Conservation (phyloP, 495 filamentous ascomycete species). For the Aspergillus ostianus region DNA sequence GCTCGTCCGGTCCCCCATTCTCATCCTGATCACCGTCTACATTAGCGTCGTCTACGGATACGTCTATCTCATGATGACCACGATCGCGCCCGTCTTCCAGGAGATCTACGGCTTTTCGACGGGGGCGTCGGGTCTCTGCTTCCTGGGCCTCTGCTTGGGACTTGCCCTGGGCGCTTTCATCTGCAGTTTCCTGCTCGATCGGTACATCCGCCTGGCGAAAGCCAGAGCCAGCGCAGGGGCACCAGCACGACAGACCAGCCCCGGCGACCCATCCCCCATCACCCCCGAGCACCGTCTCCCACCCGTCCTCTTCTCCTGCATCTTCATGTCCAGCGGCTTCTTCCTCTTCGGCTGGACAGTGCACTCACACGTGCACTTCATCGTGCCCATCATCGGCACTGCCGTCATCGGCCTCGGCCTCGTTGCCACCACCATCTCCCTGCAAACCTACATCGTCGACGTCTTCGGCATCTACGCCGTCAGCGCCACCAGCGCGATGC, state of each 20-base stretch:
- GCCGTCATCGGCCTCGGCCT: slow-evolving; percentile 24
- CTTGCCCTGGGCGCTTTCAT: slow-evolving; percentile 47
- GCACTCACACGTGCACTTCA: slow-evolving; percentile 29
- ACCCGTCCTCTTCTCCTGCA: slow-evolving; percentile 51
- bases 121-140: slow-evolving; percentile 58
- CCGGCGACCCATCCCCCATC: slow-evolving; percentile 10
- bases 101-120: slow-evolving; percentile 54
- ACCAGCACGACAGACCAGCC: neutral
- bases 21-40: slow-evolving; percentile 54
- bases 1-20: slow-evolving; percentile 47
- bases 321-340: slow-evolving; percentile 28
- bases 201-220: slow-evolving; percentile 56
- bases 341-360: slow-evolving; percentile 36
- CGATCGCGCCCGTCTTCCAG: slow-evolving; percentile 62
- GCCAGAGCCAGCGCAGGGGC: slow-evolving; percentile 48
- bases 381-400: slow-evolving; percentile 37
- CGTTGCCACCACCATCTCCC: slow-evolving; percentile 27
- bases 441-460: slow-evolving; percentile 39
- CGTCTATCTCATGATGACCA: slow-evolving; percentile 67
- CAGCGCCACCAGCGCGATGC: slow-evolving; percentile 56
- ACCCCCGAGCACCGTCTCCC: slow-evolving; percentile 67
- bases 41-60: slow-evolving; percentile 63
- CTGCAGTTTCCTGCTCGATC: slow-evolving; percentile 54
- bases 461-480: slow-evolving; percentile 47
- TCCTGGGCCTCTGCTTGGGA: slow-evolving; percentile 60